These are phyloP conservation scores for Ganoderma meredithae DNA, from an alignment of 1,284 basidiomycete species.

Conservation along the genomic window DNA sequence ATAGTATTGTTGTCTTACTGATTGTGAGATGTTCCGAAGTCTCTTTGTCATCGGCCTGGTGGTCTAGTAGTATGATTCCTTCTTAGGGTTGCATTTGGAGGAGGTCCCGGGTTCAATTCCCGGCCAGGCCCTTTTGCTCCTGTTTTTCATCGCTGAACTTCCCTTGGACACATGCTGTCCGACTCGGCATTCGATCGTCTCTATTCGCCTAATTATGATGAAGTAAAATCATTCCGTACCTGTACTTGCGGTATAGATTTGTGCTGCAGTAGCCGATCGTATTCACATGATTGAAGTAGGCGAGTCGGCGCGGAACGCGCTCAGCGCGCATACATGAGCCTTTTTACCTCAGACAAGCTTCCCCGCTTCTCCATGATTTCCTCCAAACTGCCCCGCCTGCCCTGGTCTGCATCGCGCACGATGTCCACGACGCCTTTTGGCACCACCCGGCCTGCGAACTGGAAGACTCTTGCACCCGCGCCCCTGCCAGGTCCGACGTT, in stretches of 20 bases:
- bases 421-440: conserved; percentile 33
- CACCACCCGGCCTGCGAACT: conserved; percentile 42
- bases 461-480: conserved; percentile 54
- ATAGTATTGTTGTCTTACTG: too few relatives aligned
- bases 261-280: not conserved
- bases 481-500: conserved; percentile 49
- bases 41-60: not conserved
- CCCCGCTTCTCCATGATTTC: conserved; percentile 24
- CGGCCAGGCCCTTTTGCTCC: conserved; percentile 66
- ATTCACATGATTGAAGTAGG: conserved; percentile 2
- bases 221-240: too few relatives aligned
- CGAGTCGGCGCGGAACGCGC: not conserved
- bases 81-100: conserved; percentile 52
- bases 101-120: conserved; percentile 89
- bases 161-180: too few relatives aligned
- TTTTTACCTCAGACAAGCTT: conserved; percentile 5
- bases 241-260: not conserved
- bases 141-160: not conserved
- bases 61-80: conserved; percentile 17
- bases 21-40: too few relatives aligned
- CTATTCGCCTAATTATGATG: too few relatives aligned
- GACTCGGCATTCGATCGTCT: too few relatives aligned
- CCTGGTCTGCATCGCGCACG: conserved; percentile 29
- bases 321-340: conserved; percentile 1
- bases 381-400: conserved; percentile 24